phyloP scores from a whole-genome alignment of 805 yeast species.

The Barnettozyma populi region DNA sequence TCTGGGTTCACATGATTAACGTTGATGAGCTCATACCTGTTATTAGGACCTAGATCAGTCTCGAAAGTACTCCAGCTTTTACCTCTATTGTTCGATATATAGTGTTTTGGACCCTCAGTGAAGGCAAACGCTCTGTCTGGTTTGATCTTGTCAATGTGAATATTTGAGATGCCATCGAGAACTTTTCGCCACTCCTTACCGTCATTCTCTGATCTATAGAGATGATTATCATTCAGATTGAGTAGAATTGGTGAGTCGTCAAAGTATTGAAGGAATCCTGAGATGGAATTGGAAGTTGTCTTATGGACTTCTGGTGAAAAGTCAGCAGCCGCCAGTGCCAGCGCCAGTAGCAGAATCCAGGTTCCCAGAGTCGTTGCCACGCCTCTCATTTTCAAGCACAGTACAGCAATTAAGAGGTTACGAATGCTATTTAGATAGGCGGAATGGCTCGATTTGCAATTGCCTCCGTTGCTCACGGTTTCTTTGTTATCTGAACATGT shows the following conservation, averaged over 20 bases:
- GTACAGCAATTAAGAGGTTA: not conserved
- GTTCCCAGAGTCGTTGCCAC: not conserved
- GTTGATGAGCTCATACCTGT: conserved; percentile 20
- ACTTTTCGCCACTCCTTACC: conserved; percentile 38
- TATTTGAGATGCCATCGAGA: conserved; percentile 27
- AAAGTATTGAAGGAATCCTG: conserved; percentile 24
- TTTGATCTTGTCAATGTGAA: conserved; percentile 31
- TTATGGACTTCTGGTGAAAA: conserved; percentile 24
- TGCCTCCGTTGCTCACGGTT: not conserved
- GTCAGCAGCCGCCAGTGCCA: conserved; percentile 5
- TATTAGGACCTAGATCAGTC: conserved; percentile 21
- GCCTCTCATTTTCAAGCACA: not conserved
- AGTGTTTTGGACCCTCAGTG: conserved; percentile 30
- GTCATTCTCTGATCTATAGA: conserved; percentile 43
- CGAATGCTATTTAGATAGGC: not conserved
- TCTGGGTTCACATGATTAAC: conserved; percentile 38
- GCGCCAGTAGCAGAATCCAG: not conserved
- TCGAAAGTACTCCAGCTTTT: conserved; percentile 34
- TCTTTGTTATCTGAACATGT: not conserved
- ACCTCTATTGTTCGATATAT: conserved; percentile 37
- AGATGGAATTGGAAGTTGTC: conserved; percentile 6
- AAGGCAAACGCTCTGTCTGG: conserved; percentile 37
- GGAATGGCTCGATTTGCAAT: not conserved
- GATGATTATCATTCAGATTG: conserved; percentile 18
- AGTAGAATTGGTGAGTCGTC: conserved; percentile 28